Conservation (phyloP, 2,329 filamentous ascomycete genomes). For the Venturia oleaginea region DNA sequence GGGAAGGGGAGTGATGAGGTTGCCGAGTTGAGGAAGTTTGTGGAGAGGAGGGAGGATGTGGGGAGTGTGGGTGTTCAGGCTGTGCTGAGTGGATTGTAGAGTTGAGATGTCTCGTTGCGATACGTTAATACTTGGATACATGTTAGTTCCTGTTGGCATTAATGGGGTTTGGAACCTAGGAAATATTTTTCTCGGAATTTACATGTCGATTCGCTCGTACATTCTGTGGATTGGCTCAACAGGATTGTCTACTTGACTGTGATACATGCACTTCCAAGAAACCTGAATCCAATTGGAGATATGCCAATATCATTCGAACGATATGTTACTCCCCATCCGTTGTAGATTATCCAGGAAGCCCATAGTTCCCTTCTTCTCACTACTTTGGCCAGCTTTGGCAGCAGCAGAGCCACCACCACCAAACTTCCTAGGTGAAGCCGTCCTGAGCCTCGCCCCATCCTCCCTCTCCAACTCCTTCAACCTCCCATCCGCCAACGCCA, state of each 20-base stretch:
- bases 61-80: slow-evolving; percentile 73
- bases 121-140: not conserved
- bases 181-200: too few species aligned
- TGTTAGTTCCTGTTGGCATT: not conserved
- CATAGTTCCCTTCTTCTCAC: slow-evolving; percentile 16
- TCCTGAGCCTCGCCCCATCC: slow-evolving; percentile 6
- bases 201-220: too few species aligned
- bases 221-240: too few species aligned
- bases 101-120: not conserved
- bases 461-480: slow-evolving; percentile 21
- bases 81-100: slow-evolving; percentile 58
- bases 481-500: slow-evolving; percentile 70
- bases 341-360: slow-evolving; percentile 31
- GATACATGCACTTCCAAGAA: too few species aligned
- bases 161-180: too few species aligned
- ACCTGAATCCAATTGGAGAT: too few species aligned
- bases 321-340: slow-evolving; percentile 20
- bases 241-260: too few species aligned
- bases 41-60: slow-evolving; percentile 76
- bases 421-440: slow-evolving; percentile 12
- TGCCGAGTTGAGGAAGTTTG: slow-evolving; percentile 66
- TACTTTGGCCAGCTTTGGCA: slow-evolving; percentile 19
- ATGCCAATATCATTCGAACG: not conserved
- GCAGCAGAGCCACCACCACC: not conserved
- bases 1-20: slow-evolving; percentile 31